phyloP scores from a whole-genome alignment of 805 yeast genomes.

The Komagataella kurtzmanii region DNA sequence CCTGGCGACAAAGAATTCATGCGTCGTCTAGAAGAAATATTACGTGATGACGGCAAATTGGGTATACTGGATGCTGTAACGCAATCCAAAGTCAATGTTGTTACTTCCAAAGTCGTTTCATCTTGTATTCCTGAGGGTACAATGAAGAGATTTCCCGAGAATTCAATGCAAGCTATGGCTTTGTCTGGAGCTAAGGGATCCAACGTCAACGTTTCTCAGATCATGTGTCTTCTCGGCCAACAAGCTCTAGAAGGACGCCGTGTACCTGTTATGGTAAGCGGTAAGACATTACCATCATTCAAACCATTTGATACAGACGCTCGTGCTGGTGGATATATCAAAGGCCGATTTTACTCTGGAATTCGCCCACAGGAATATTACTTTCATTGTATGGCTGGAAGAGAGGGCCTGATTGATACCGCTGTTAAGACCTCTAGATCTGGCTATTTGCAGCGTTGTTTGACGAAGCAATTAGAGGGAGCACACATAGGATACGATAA shows the following conservation, averaged over 20 bases:
- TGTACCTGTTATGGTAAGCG: constrained; percentile 98
- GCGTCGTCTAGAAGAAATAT: constrained; percentile 84
- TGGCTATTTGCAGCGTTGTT: constrained; percentile 96
- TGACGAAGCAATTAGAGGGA: constrained; percentile 96
- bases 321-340: constrained; percentile 96
- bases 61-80: constrained; percentile 94
- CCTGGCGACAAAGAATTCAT: constrained; percentile 45
- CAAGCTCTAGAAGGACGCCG: constrained; percentile 99
- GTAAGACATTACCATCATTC: constrained; percentile 93
- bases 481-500: constrained; percentile 90
- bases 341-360: constrained; percentile 95
- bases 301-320: constrained; percentile 95
- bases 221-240: constrained; percentile 98
- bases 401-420: constrained; percentile 99
- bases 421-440: constrained; percentile 98
- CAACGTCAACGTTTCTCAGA: constrained; percentile 94
- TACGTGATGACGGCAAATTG: constrained; percentile 84
- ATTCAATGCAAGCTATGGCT: constrained; percentile 98
- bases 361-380: constrained; percentile 97
- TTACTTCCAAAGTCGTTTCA: constrained; percentile 89
- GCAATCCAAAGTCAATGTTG: constrained; percentile 80
- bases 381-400: constrained; percentile 99
- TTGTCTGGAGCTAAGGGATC: constrained; percentile 99
- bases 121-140: constrained; percentile 95
- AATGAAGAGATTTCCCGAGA: constrained; percentile 88